Evolutionary conservation across 140 eudicot genomes (phyloP).

Genomic region (Artemisia princeps): DNA sequence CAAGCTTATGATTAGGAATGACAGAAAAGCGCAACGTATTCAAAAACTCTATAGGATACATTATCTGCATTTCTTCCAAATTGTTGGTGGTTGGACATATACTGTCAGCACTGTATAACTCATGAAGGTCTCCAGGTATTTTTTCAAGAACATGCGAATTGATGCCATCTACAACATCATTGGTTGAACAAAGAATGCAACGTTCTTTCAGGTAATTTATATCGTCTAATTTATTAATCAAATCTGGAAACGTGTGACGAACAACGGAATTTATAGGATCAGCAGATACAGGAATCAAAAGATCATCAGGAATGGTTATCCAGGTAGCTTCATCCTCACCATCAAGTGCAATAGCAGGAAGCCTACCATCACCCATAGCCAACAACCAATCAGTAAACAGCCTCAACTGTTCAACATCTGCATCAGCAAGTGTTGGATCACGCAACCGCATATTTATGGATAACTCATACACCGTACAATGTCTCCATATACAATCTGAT

Average conservation of each 20-base stretch:
- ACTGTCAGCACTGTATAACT: neutral
- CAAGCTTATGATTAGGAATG: neutral
- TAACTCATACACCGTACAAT: neutral
- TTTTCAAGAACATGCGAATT: neutral
- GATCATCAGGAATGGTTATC: constrained; percentile 2
- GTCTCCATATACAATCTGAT: neutral
- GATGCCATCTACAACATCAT: neutral
- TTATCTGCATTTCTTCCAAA: neutral
- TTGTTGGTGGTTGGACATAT: neutral
- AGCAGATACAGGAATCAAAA: neutral
- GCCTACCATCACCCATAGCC: neutral
- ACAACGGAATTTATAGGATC: neutral
- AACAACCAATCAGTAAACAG: neutral
- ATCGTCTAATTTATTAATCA: neutral
- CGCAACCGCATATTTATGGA: neutral
- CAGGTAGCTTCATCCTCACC: neutral
- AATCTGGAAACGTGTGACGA: neutral
- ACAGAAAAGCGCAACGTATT: neutral
- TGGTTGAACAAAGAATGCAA: neutral
- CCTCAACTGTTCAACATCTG: neutral
- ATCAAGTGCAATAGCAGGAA: neutral
- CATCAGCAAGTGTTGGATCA: neutral
- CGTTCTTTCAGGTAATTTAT: neutral
- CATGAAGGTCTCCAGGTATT: neutral
- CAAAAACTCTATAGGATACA: constrained; percentile 1